Percentiles rank a stretch among this genome's conserved stretches.
Conservation (phyloP, 345 rosid genomes). For the Populus davidiana region DNA sequence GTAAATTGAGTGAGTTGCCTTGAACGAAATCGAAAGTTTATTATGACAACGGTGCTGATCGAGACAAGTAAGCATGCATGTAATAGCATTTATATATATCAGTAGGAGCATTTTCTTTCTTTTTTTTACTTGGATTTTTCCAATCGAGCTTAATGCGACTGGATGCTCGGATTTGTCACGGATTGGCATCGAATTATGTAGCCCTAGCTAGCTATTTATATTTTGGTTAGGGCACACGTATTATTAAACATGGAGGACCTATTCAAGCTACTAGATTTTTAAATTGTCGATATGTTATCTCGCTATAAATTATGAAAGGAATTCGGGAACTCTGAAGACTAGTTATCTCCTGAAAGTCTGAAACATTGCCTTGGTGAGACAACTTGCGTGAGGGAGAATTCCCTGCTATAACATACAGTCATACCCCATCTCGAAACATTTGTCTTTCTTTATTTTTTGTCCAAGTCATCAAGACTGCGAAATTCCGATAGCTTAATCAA, state of each 20-base stretch:
- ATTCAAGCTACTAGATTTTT: background rate
- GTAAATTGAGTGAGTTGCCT: background rate
- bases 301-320: background rate
- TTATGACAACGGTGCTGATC: background rate
- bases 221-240: too few species aligned
- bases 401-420: background rate
- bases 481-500: constrained; percentile 22
- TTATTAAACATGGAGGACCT: background rate
- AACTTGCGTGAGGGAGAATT: constrained; percentile 1
- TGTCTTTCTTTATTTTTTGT: background rate
- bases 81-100: too few species aligned
- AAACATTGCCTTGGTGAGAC: background rate
- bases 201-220: background rate
- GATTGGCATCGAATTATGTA: background rate
- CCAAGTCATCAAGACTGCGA: constrained; percentile 19
- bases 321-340: background rate
- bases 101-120: too few species aligned
- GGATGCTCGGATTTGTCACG: background rate
- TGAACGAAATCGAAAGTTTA: background rate
- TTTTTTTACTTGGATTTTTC: background rate
- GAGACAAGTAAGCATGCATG: background rate
- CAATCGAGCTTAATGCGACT: background rate
- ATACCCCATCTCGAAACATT: background rate
- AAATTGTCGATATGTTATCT: background rate
- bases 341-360: background rate